These are phyloP conservation scores for Tausonia pullulans DNA, from an alignment of 1,284 basidiomycete genomes.

Conservation along the genomic window DNA sequence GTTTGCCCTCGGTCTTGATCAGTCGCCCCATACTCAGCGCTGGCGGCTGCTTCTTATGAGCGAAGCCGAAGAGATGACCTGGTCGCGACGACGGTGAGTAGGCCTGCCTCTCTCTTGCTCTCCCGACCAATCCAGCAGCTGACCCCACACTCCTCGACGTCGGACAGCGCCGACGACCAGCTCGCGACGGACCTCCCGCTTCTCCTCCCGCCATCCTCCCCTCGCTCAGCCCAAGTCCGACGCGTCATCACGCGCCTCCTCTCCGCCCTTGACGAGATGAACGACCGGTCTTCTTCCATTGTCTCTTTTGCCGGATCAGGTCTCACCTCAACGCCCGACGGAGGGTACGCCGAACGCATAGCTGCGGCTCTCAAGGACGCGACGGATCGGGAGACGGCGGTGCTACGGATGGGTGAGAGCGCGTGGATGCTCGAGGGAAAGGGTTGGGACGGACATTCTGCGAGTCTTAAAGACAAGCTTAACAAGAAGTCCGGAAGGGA, in stretches of 20 bases:
- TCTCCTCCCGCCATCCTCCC: slow-evolving; percentile 33
- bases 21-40: slow-evolving; percentile 37
- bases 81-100: slow-evolving; percentile 38
- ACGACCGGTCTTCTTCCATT: neutral
- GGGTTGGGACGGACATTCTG: slow-evolving; percentile 19
- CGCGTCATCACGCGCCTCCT: slow-evolving; percentile 31
- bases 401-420: neutral
- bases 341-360: no score
- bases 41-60: slow-evolving; percentile 44
- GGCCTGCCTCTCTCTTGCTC: neutral
- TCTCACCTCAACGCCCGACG: no score
- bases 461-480: slow-evolving; percentile 31
- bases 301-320: neutral
- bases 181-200: slow-evolving; percentile 35
- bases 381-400: no score
- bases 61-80: slow-evolving; percentile 40
- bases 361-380: no score
- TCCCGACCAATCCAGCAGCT: neutral
- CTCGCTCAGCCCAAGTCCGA: slow-evolving; percentile 32
- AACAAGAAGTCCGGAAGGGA: slow-evolving; percentile 26
- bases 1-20: slow-evolving; percentile 40
- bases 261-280: neutral
- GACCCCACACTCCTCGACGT: neutral
- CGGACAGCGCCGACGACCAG: slow-evolving; percentile 34
- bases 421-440: neutral